Conservation (phyloP, 1,284 basidiomycete genomes). For the Malassezia nana region DNA sequence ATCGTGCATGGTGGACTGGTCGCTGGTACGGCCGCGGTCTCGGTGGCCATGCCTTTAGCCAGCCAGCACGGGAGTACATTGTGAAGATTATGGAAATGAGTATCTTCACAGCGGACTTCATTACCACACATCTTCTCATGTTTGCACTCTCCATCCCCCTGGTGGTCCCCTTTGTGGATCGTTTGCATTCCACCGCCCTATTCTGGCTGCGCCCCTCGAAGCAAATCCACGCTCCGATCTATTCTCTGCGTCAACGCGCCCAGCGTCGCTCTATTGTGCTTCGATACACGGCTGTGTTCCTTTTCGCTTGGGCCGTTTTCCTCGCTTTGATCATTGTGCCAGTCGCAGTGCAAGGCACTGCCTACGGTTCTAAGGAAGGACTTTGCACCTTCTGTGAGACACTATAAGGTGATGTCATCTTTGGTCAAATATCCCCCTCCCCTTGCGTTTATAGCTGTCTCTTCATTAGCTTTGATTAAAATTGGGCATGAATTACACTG, state of each 20-base stretch:
- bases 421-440: not conserved
- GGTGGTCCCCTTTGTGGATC: conserved; percentile 32
- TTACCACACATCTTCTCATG: conserved; percentile 40
- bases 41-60: conserved; percentile 46
- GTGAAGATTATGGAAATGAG: conserved; percentile 49
- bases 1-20: conserved; percentile 48
- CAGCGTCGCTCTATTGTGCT: conserved; percentile 49
- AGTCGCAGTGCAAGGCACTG: conserved; percentile 23
- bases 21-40: conserved; percentile 48
- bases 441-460: not conserved
- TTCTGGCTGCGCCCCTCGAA: conserved; percentile 54
- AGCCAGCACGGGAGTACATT: conserved; percentile 46
- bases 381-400: conserved; percentile 13
- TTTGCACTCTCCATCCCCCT: conserved; percentile 54
- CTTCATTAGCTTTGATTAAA: not conserved
- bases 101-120: conserved; percentile 44
- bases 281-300: conserved; percentile 70
- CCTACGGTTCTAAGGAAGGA: conserved; percentile 6
- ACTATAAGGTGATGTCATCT: conserved; percentile 6
- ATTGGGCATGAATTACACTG: not conserved
- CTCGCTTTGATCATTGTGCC: conserved; percentile 56
- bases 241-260: conserved; percentile 50
- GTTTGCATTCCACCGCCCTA: conserved; percentile 37
- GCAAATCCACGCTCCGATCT: conserved; percentile 68
- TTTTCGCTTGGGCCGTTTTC: conserved; percentile 64